Conservation (phyloP, 176 grass and related monocot species). For the Dactylis glomerata region DNA sequence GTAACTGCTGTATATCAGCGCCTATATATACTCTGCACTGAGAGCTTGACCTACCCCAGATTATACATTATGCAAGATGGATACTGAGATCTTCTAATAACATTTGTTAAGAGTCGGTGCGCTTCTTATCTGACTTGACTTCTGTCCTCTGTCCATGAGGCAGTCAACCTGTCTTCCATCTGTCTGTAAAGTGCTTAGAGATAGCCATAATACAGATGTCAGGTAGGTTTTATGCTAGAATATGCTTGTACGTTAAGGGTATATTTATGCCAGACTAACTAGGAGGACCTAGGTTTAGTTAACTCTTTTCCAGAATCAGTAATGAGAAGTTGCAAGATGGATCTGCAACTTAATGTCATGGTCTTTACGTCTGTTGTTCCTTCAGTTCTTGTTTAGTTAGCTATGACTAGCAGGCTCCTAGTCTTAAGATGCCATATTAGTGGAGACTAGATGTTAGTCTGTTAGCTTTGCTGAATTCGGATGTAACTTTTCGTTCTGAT, state of each 20-base stretch:
- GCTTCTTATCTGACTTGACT: too few species aligned
- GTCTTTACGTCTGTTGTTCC: neutral
- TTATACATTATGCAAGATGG: too few species aligned
- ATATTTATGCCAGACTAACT: neutral
- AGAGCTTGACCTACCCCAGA: too few species aligned
- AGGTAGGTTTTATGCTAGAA: neutral
- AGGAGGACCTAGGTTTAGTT: neutral
- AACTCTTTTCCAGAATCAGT: neutral
- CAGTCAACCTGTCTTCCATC: neutral
- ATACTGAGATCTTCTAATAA: too few species aligned
- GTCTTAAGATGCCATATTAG: constrained; percentile 1
- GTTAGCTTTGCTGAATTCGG: neutral
- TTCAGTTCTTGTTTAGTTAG: constrained; percentile 2
- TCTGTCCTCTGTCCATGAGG: neutral
- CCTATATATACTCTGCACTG: too few species aligned
- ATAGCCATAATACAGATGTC: neutral
- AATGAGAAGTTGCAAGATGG: neutral
- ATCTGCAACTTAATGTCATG: neutral
- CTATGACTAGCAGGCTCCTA: neutral
- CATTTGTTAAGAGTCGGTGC: too few species aligned
- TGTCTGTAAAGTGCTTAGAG: neutral
- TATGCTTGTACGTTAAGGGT: neutral
- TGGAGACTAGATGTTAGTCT: neutral
- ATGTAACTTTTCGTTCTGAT: too few species aligned
- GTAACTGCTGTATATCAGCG: too few species aligned